Evolutionary conservation across 768 basidiomycete genomes (phyloP).

Genomic region (Strobilomyces echinocephalus): DNA sequence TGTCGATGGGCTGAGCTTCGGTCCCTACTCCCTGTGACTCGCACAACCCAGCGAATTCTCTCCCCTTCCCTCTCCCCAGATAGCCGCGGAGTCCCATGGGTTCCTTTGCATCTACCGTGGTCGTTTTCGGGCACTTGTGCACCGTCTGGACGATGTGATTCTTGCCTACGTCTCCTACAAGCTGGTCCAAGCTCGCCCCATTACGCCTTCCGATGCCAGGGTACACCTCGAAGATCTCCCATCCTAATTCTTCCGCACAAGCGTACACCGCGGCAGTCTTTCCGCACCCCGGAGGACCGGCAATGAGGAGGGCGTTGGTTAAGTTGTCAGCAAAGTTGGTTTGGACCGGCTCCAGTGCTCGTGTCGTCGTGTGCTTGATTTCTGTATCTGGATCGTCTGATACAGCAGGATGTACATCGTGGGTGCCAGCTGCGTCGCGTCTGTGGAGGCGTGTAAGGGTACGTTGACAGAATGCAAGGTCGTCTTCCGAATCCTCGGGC

Average conservation of each 20-base stretch:
- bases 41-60: background rate
- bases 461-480: conserved; percentile 25
- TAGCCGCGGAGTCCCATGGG: conserved; percentile 13
- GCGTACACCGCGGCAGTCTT: conserved; percentile 94
- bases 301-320: conserved; percentile 82
- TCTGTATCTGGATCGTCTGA: conserved; percentile 2
- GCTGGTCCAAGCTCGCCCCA: conserved; percentile 67
- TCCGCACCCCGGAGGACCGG: conserved; percentile 79
- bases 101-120: conserved; percentile 6
- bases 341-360: conserved; percentile 11
- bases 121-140: conserved; percentile 2
- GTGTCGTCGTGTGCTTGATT: conserved; percentile 4
- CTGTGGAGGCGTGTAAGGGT: conserved; percentile 20
- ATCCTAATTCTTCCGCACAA: conserved; percentile 88
- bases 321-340: conserved; percentile 43
- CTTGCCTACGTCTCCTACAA: conserved; percentile 90
- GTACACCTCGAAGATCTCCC: conserved; percentile 96
- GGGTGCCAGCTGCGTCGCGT: background rate
- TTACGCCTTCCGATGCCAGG: conserved; percentile 91
- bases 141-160: conserved; percentile 73
- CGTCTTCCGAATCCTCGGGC: conserved; percentile 37
- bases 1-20: conserved; percentile 18
- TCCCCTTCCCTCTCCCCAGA: conserved; percentile 12
- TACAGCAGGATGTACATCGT: background rate
- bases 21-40: conserved; percentile 12